Base-by-base conservation (phyloP, 495 filamentous ascomycete species). In the Venustampulla echinocandica region DNA sequence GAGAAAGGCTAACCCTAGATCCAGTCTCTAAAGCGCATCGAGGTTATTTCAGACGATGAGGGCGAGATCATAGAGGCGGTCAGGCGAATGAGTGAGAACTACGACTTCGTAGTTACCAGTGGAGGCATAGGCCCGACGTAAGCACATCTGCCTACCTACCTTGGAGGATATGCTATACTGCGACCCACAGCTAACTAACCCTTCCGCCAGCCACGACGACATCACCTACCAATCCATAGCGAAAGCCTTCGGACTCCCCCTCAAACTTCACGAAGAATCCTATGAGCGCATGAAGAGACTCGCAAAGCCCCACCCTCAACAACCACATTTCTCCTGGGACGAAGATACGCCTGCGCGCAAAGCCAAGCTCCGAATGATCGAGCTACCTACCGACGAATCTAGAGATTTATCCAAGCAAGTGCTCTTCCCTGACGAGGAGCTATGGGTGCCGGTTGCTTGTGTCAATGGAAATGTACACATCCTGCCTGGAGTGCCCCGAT, bases 161-260 rank as follows among this genome's bases (percentile, higher is more conserved):
- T 11, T 1, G 19, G 17, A 27, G 6, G 15, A 18, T 10, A 9
- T 25, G 19, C 17, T 20, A 45, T 20, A 36, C 15, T 22, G n/a
- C 6, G 19, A 24, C 41, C 42, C 18, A 50, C 18, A 45, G 36
- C 24, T 49, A 50, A 7, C 27, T 30, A n/a, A n/a, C n/a, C n/a
- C n/a, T n/a, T n/a, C n/a, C n/a, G 9, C 17, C 55, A 92, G 84
- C 44, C 92, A 97, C 67, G 92, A 98, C 59, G 92, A 98, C 59
- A 97, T 98, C 52, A 97, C 92, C 28, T 98, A 98, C 71, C 67
- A 80, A 57, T 90, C 90, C 18, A 90, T 98, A 57, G 92, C 87
- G 32, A 86, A 87, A 52, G 92, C 89, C 18, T 98, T 95, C 62
- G 61, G 65, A 28, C 71, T 95, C 2, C 75, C 81, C 10, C 71